A percentile compares a stretch with the other conserved stretches of the same genome.
Evolutionary conservation across 768 basidiomycete species (phyloP).

Genomic region (Leccinum fibrillosum): DNA sequence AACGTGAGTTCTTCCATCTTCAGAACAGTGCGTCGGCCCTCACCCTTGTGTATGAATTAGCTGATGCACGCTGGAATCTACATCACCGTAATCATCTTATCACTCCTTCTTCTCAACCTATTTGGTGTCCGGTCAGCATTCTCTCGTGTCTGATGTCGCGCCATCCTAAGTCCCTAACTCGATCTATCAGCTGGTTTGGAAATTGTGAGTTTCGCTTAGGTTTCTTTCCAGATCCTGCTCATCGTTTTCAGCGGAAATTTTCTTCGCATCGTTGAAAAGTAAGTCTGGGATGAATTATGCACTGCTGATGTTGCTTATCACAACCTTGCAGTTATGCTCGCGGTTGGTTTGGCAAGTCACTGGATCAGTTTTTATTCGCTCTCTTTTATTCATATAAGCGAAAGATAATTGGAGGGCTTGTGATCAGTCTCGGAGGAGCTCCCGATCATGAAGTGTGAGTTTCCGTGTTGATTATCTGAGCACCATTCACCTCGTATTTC

Average conservation of each 20-base stretch:
- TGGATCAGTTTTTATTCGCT: neutral
- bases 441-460: slow-evolving; percentile 42
- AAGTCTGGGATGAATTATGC: neutral
- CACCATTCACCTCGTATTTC: neutral
- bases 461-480: slow-evolving; percentile 31
- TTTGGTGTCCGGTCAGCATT: slow-evolving; percentile 42
- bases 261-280: slow-evolving; percentile 25
- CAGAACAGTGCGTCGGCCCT: no score
- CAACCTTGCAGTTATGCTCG: slow-evolving; percentile 32
- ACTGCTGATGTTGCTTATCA: neutral
- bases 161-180: slow-evolving; percentile 35
- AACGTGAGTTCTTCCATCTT: slow-evolving; percentile 10
- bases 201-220: slow-evolving; percentile 12
- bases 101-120: slow-evolving; percentile 41
- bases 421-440: slow-evolving; percentile 57
- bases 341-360: slow-evolving; percentile 31
- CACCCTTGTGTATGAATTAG: slow-evolving; percentile 26
- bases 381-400: neutral
- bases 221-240: neutral
- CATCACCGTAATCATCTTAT: slow-evolving; percentile 35
- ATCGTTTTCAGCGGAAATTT: slow-evolving; percentile 18
- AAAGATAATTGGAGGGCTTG: slow-evolving; percentile 41
- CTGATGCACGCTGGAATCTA: slow-evolving; percentile 37
- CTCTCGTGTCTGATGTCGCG: slow-evolving; percentile 35
- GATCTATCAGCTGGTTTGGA: slow-evolving; percentile 18